Conservation (phyloP, 2,329 filamentous ascomycete species). For the Colletotrichum sp. region DNA sequence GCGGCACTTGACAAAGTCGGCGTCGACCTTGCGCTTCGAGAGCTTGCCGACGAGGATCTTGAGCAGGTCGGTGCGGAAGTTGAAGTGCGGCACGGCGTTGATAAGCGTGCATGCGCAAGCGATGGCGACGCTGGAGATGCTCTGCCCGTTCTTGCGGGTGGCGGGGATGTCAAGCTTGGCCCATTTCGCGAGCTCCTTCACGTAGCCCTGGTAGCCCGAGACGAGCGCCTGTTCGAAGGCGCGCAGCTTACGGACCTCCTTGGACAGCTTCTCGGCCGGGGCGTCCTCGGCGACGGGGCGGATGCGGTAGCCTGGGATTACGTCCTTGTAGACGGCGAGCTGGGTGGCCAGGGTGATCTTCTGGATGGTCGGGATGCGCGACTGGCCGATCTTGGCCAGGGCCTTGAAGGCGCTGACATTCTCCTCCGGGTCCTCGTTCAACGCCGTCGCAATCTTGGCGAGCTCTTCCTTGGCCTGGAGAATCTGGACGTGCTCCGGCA, state of each 20-base stretch:
- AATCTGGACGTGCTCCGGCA: slow-evolving; percentile 81
- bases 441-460: slow-evolving; percentile 76
- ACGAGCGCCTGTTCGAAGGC: slow-evolving; percentile 89
- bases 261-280: slow-evolving; percentile 81
- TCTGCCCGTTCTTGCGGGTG: slow-evolving; percentile 44
- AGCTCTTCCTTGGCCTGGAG: slow-evolving; percentile 90
- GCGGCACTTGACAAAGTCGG: slow-evolving; percentile 78
- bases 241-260: slow-evolving; percentile 84
- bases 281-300: slow-evolving; percentile 79
- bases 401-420: slow-evolving; percentile 81
- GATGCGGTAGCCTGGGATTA: slow-evolving; percentile 96
- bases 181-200: slow-evolving; percentile 75
- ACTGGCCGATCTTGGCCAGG: slow-evolving; percentile 75
- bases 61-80: slow-evolving; percentile 87
- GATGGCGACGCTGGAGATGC: slow-evolving; percentile 77
- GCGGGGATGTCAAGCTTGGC: slow-evolving; percentile 60
- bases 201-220: slow-evolving; percentile 82
- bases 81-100: slow-evolving; percentile 90
- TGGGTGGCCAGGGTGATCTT: slow-evolving; percentile 89
- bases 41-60: slow-evolving; percentile 88
- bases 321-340: slow-evolving; percentile 89
- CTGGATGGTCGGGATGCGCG: slow-evolving; percentile 74
- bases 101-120: slow-evolving; percentile 85
- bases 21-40: slow-evolving; percentile 73
- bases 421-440: slow-evolving; percentile 95